Evolutionary conservation across 371 early-diverging fungal species (phyloP), one percentile per base, ranked within the genome.

Genomic region (Mucor indicus): DNA sequence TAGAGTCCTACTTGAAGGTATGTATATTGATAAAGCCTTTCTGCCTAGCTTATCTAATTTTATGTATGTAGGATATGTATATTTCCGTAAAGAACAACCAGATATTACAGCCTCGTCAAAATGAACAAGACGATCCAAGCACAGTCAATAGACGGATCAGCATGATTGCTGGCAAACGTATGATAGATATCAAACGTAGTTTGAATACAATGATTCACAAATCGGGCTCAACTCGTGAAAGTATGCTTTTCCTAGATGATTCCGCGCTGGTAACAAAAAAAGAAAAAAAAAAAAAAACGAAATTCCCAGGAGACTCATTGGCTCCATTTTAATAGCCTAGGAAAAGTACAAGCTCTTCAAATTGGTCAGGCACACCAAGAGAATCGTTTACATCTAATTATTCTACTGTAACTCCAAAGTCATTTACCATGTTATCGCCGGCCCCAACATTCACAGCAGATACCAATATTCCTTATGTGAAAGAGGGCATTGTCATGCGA

Each of bases 401-500:
- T n/a, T 61, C 61, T 15, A 29, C 21, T 37, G 6, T 38, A 24
- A 33, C 40, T 9, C 42, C 42, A n/a, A 53, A 33, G 2, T 35
- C 47, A 35, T 47, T 48, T n/a, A n/a, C n/a, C n/a, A n/a, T n/a
- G n/a, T n/a, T n/a, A n/a, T n/a, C n/a, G n/a, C n/a, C n/a, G n/a
- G n/a, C n/a, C n/a, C n/a, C n/a, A n/a, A n/a, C n/a, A n/a, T n/a
- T n/a, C n/a, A n/a, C n/a, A n/a, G 51, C 48, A 6, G 38, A 53
- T 20, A 38, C 35, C 0, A 42, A 40, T 35, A 42, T 72, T 2
- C 74, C 77, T n/a, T 79, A 79, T 46, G 39, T 74, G 9, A 80
- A 88, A 53, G 89, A 89, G 60, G 89, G 94, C 1, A 74, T 90
- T 1, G 79, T 96, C 20, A 83, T 90, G 63, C 80, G 94, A 25